phyloP scores from a whole-genome alignment of 2,329 filamentous ascomycete genomes.

The Colletotrichum liriopes region DNA sequence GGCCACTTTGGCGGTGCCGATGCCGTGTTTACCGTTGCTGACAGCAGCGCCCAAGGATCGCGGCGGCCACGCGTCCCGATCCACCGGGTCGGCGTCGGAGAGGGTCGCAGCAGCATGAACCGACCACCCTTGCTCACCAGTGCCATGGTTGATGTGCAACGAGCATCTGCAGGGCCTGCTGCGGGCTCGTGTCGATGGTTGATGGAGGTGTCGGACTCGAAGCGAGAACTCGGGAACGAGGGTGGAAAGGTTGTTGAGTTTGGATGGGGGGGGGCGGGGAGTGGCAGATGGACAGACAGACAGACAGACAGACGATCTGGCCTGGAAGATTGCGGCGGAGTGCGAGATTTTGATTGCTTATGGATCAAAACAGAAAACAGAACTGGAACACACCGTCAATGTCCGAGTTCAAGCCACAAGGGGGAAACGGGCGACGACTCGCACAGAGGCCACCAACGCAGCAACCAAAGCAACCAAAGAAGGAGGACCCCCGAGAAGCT shows the following conservation, averaged over 20 bases:
- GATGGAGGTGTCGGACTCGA: not conserved
- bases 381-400: slow-evolving; percentile 15
- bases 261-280: not conserved
- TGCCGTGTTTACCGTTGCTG: slow-evolving; percentile 35
- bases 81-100: slow-evolving; percentile 35
- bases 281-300: not conserved
- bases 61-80: slow-evolving; percentile 38
- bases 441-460: not conserved
- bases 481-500: not conserved
- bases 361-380: slow-evolving; percentile 5
- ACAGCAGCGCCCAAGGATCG: slow-evolving; percentile 23
- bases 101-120: slow-evolving; percentile 29
- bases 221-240: not conserved
- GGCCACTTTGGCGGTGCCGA: slow-evolving; percentile 9
- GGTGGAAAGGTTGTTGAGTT: not conserved
- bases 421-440: not conserved
- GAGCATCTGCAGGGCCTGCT: slow-evolving; percentile 43
- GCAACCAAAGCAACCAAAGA: not conserved
- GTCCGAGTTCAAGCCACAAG: slow-evolving; percentile 24
- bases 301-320: not conserved
- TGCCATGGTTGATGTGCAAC: slow-evolving; percentile 25
- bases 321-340: slow-evolving; percentile 4
- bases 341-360: slow-evolving; percentile 36
- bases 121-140: slow-evolving; percentile 42
- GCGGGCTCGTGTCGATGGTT: slow-evolving; percentile 28